Evolutionary conservation across 805 yeast genomes (phyloP), one percentile per base, ranked within the genome.

Genomic region (Lachancea cidri): DNA sequence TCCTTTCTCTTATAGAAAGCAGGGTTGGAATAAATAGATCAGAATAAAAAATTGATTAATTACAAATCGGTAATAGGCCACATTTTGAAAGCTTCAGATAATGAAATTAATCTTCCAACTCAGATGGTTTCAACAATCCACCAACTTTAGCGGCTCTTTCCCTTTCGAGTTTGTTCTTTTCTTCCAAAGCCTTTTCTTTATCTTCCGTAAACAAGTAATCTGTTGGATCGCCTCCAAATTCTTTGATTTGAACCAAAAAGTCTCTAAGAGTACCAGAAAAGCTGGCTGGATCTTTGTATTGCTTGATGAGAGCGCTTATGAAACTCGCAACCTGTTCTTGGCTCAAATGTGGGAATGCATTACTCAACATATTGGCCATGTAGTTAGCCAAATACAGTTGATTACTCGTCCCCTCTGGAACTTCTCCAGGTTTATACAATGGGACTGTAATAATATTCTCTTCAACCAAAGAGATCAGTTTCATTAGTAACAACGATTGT

Each of bases 181-280:
- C 95, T 47, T 71, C 64, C 45, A 78, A 63, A 61, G 86, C 95
- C 38, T 71, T 70, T 63, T 87, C 95, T 59, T 81, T 84, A 59
- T 91, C 98, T 58, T 93, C 98, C 8, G 94, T 95, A 66, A 82
- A 91, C 61, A 91, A 71, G 62, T 93, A 93, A 62, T 89, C 97
- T 17, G 96, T 87, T 42, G 95, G 81, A 62, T 86, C 95, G 22
- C 98, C 98, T 45, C 98, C 98, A 58, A 76, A 79, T 66, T 91
- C 95, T 67, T 88, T 89, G 64, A 91, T 86, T 70, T 93, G 98
- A 33, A 93, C 94, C 62, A 93, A 74, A 77, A 93, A 93, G 67
- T 93, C 99, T 66, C 98, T 82, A 54, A 93, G 72, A 8, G 84
- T 82, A 39, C 86, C 86, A 65, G 79, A 81, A 71, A 93, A 93